Evolutionary conservation across 1,139 yeast species (phyloP).

Genomic region (Kazachstania sp.): DNA sequence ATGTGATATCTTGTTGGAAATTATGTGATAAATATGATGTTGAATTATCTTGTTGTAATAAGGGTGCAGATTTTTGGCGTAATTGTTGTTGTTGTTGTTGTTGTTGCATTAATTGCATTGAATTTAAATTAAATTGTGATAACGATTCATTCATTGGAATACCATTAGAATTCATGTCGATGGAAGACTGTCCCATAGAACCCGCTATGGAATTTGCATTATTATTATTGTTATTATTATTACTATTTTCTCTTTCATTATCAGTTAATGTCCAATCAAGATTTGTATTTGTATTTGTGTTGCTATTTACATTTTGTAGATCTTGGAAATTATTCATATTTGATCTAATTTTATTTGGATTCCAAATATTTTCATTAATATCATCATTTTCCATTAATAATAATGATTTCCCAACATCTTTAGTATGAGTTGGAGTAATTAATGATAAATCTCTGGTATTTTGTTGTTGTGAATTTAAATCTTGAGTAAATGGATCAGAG

Average conservation of each 20-base stretch:
- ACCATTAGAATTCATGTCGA: background rate
- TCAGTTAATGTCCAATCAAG: conserved; percentile 23
- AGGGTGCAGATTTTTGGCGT: background rate
- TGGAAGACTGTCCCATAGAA: background rate
- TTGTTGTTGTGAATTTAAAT: conserved; percentile 22
- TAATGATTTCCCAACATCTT: conserved; percentile 49
- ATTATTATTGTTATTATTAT: background rate
- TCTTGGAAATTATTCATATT: conserved; percentile 26
- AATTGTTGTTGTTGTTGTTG: background rate
- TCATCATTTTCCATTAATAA: conserved; percentile 48
- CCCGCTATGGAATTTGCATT: conserved; percentile 1
- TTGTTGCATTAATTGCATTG: background rate
- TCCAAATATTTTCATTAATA: conserved; percentile 38
- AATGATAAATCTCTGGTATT: conserved; percentile 31
- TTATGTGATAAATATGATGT: background rate
- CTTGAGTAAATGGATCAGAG: conserved; percentile 50
- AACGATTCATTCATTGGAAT: background rate
- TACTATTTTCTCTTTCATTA: background rate
- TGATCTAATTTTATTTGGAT: conserved; percentile 36
- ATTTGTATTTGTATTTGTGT: conserved; percentile 8
- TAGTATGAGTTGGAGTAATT: background rate
- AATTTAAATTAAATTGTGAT: background rate
- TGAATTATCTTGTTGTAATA: background rate
- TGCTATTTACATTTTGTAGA: no score
- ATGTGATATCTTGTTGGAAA: background rate